These are phyloP conservation scores for Podospora tetraspora DNA, from an alignment of 495 filamentous ascomycete species.

Conservation along the genomic window DNA sequence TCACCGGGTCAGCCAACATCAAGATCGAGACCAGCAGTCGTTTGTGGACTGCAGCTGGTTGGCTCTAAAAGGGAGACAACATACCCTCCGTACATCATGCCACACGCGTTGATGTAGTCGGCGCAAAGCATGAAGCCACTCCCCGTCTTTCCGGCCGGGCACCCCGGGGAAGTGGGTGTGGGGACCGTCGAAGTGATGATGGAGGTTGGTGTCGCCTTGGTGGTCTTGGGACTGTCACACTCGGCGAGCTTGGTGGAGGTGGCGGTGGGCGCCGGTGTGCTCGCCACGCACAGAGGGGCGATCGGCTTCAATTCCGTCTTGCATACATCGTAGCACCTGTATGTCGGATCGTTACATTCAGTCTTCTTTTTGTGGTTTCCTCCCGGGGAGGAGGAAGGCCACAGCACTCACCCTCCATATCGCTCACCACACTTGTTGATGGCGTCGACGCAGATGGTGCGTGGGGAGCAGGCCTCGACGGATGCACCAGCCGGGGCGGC, in stretches of 20 bases:
- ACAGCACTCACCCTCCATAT: conserved; percentile 19
- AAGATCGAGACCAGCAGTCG: too few relatives aligned
- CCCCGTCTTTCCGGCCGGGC: background rate
- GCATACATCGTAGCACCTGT: conserved; percentile 27
- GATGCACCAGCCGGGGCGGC: conserved; percentile 12
- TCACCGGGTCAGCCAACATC: background rate
- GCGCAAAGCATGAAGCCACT: conserved; percentile 7
- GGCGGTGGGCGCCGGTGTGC: conserved; percentile 1
- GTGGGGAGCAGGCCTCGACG: conserved; percentile 10
- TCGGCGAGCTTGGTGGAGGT: conserved; percentile 2
- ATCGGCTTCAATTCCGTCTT: conserved; percentile 13
- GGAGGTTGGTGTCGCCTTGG: background rate
- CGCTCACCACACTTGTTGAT: conserved; percentile 21
- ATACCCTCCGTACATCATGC: conserved; percentile 24
- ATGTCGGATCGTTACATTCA: too few relatives aligned
- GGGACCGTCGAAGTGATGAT: background rate
- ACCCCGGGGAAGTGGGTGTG: background rate
- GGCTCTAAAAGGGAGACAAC: background rate
- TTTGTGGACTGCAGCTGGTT: too few relatives aligned
- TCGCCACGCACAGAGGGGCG: conserved; percentile 16
- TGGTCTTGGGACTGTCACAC: background rate
- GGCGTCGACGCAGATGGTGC: conserved; percentile 22
- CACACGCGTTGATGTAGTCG: conserved; percentile 21
- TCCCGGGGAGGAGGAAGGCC: background rate
- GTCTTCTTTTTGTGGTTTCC: background rate